Conservation (phyloP, 2,329 filamentous ascomycete genomes). For the Whalleya microplaca region DNA sequence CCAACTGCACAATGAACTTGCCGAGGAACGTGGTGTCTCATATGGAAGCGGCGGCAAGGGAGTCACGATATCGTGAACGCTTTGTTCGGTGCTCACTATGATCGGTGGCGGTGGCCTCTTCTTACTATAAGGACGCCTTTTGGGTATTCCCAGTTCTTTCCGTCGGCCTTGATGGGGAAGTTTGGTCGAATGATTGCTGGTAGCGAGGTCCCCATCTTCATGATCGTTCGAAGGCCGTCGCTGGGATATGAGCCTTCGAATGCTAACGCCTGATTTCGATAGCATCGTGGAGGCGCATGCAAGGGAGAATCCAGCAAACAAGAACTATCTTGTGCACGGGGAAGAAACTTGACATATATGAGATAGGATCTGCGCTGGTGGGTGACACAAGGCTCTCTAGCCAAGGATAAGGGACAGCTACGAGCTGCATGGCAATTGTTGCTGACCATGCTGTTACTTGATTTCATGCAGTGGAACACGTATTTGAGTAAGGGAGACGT, state of each 20-base stretch:
- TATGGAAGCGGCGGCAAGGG: constrained; percentile 44
- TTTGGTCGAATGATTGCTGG: constrained; percentile 13
- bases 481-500: constrained; percentile 28
- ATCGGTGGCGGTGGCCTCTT: constrained; percentile 41
- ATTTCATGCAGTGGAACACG: constrained; percentile 18
- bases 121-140: constrained; percentile 33
- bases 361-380: constrained; percentile 23
- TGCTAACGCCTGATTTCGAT: constrained; percentile 47
- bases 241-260: constrained; percentile 48
- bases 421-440: constrained; percentile 22
- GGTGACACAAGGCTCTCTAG: constrained; percentile 34
- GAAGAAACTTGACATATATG: constrained; percentile 35
- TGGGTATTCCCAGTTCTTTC: constrained; percentile 30
- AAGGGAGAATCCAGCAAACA: constrained; percentile 33
- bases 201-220: constrained; percentile 29
- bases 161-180: constrained; percentile 21
- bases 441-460: constrained; percentile 31
- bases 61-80: constrained; percentile 43
- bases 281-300: constrained; percentile 39
- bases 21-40: constrained; percentile 45
- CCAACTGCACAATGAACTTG: constrained; percentile 51
- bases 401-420: constrained; percentile 26
- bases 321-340: constrained; percentile 25
- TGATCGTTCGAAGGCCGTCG: constrained; percentile 32
- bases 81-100: constrained; percentile 44